phyloP scores from a whole-genome alignment of 306 rosid species.

The Lathyrus oleraceus region DNA sequence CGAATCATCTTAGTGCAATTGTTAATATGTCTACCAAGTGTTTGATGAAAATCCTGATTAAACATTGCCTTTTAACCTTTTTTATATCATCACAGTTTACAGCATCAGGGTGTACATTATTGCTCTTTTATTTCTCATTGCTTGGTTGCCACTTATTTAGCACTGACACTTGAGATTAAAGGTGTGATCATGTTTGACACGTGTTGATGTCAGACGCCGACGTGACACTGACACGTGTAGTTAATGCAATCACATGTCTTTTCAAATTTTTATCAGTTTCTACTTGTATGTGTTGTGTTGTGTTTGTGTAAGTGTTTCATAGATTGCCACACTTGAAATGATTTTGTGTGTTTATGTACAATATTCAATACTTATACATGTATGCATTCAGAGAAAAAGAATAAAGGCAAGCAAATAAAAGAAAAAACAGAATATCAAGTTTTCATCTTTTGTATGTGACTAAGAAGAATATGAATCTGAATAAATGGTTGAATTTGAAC shows the following conservation, averaged over 20 bases:
- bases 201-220: background rate
- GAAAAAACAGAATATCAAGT: background rate
- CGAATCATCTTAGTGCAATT: background rate
- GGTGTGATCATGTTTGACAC: background rate
- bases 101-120: background rate
- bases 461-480: conserved; percentile 53
- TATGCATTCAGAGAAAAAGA: conserved; percentile 14
- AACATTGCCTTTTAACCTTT: background rate
- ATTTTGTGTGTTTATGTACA: conserved; percentile 37
- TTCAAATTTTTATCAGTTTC: background rate
- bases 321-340: background rate
- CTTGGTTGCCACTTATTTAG: background rate
- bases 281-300: background rate
- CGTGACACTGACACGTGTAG: background rate
- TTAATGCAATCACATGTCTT: background rate
- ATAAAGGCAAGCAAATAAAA: background rate
- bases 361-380: conserved; percentile 28
- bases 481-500: conserved; percentile 48
- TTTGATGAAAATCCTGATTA: conserved; percentile 42
- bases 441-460: conserved; percentile 25
- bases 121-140: conserved; percentile 7
- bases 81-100: background rate
- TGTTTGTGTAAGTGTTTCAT: background rate
- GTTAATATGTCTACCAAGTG: conserved; percentile 18
- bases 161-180: background rate